Percentiles rank a stretch among this genome's conserved stretches.
These are phyloP conservation scores for Globisporangium solare DNA, from an alignment of 352 stramenopile species.

Conservation along the genomic window DNA sequence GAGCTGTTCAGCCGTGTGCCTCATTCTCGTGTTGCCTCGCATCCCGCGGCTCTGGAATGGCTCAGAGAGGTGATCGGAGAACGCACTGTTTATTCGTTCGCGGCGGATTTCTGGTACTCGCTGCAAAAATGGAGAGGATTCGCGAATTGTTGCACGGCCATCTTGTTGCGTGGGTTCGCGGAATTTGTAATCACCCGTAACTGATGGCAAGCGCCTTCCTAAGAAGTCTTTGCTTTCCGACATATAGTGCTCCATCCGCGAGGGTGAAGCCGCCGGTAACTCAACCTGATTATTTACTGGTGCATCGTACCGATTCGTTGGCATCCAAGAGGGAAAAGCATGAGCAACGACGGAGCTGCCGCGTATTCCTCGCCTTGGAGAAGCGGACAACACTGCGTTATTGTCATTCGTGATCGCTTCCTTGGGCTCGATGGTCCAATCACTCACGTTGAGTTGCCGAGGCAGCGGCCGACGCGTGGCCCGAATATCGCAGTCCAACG, in stretches of 20 bases:
- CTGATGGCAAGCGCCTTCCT: not conserved
- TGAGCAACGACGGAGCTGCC: not conserved
- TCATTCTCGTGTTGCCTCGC: too few species aligned
- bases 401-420: conserved; percentile 3
- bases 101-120: too few species aligned
- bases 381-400: not conserved
- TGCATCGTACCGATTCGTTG: conserved; percentile 9
- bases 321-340: not conserved
- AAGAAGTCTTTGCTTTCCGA: not conserved
- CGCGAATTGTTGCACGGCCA: not conserved
- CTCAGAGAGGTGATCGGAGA: too few species aligned
- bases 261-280: not conserved
- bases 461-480: conserved; percentile 35
- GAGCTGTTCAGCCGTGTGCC: too few species aligned
- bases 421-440: conserved; percentile 25
- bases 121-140: too few species aligned
- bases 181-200: not conserved
- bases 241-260: not conserved
- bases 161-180: not conserved
- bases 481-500: conserved; percentile 21
- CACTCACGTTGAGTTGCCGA: conserved; percentile 42
- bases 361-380: not conserved
- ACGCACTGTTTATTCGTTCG: too few species aligned
- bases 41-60: too few species aligned
- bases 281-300: conserved; percentile 7